Evolutionary conservation across 305 asterid species (phyloP), one percentile per base, ranked within the genome.

Genomic region (Solanum aculeatissimum): DNA sequence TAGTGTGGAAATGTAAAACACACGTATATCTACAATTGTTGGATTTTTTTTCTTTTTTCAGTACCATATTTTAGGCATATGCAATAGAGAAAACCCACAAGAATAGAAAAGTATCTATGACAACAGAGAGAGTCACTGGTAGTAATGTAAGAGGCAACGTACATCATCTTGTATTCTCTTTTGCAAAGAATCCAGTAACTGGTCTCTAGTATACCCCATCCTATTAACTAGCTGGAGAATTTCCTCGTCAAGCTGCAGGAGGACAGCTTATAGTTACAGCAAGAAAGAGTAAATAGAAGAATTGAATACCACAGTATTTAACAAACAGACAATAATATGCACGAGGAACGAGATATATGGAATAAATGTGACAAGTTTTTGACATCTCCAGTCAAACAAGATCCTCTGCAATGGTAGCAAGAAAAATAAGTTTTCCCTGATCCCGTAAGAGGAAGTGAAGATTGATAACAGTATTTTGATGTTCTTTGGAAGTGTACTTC

Each of bases 131-230:
- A 84, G 77, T 83, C 19, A 51, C 72, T 66, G 70, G 71, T 53
- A 53, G 25, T 78, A 66, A 53, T 78, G 47, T 53, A 78, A 78
- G 55, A 82, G 84, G 66, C 69, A 68, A 85, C 82, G 63, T 92
- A 94, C 99, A 90, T 95, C 97, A 89, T 96, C 92, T 90, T 95
- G 99, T 82, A 90, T 87, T 87, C 98, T 94, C 42, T 87, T 95
- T 84, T 91, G 95, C 38, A 96, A 91, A 78, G 99, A 93, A 72
- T 93, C 94, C 77, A 93, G 91, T 83, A 96, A 91, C 84, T 90
- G 95, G 86, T 68, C 89, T 87, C 92, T 90, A 86, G 88, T 95
- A 88, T 92, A 86, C 82, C 98, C 94, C 98, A 93, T 92, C 90
- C 88, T 89, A 81, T 88, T 85, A 82, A 95, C 99, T 90, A 93